Evolutionary conservation across 78 protist species (phyloP).

Genomic region (Tieghemostelium lacteum): DNA sequence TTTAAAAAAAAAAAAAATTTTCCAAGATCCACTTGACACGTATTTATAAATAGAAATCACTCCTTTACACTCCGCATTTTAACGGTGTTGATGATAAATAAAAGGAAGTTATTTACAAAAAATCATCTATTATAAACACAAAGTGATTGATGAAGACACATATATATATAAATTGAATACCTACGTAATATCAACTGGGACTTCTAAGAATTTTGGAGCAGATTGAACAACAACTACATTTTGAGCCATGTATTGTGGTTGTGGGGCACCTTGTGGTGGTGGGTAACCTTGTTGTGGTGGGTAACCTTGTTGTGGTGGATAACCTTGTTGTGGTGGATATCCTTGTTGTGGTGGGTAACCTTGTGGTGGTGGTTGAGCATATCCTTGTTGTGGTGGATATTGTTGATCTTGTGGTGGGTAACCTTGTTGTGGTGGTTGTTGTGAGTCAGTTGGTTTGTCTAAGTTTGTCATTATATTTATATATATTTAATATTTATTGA

Average conservation of each 20-base stretch:
- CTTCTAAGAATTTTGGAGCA: conserved; percentile 13
- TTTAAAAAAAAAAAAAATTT: no score
- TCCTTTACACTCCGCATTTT: not conserved
- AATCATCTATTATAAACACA: no score
- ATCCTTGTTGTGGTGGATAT: not conserved
- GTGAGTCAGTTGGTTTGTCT: not conserved
- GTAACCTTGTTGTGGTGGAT: conserved; percentile 13
- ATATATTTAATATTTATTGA: not conserved
- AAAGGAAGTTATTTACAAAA: not conserved
- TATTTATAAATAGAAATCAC: not conserved
- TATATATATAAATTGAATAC: not conserved
- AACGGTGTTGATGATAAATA: not conserved
- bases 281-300: conserved; percentile 33
- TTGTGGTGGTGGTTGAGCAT: conserved; percentile 9
- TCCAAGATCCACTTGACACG: not conserved
- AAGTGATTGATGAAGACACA: not conserved
- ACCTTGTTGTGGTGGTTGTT: not conserved
- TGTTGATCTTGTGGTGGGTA: not conserved
- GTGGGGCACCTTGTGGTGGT: conserved; percentile 63
- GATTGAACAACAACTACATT: conserved; percentile 21
- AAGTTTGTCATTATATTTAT: conserved; percentile 11
- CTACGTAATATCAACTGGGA: conserved; percentile 6
- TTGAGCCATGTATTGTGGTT: conserved; percentile 47
- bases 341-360: conserved; percentile 50
- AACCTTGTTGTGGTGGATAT: conserved; percentile 33